Percentiles rank a stretch among this genome's conserved stretches.
phyloP scores from a whole-genome alignment of 1,284 basidiomycete genomes.

The Sutorius eximius region DNA sequence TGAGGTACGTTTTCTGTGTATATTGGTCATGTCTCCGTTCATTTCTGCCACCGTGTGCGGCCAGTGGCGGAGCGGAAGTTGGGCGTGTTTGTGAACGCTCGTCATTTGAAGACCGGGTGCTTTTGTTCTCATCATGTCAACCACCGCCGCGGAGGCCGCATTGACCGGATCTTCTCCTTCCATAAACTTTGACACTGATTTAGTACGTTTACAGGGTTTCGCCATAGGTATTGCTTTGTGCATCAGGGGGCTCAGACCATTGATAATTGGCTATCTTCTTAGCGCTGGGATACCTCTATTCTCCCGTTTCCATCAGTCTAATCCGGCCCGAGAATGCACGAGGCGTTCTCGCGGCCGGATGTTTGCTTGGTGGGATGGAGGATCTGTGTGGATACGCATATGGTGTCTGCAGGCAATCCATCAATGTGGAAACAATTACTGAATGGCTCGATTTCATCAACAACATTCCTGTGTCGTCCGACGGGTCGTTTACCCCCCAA shows the following conservation, averaged over 20 bases:
- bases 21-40: constrained; percentile 23
- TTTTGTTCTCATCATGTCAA: constrained; percentile 15
- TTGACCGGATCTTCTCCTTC: constrained; percentile 15
- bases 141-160: constrained; percentile 21
- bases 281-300: constrained; percentile 81
- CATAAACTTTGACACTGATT: constrained; percentile 19
- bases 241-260: constrained; percentile 2
- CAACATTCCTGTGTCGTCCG: constrained; percentile 50
- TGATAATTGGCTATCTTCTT: constrained; percentile 20
- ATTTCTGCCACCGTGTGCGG: constrained; percentile 30
- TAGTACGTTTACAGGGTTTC: constrained; percentile 54
- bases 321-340: constrained; percentile 77
- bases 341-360: constrained; percentile 78
- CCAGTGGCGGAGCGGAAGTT: constrained; percentile 18
- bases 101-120: constrained; percentile 19
- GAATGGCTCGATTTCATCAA: constrained; percentile 79
- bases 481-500: constrained; percentile 54
- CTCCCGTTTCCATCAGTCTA: constrained; percentile 63
- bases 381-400: constrained; percentile 81
- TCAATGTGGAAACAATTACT: constrained; percentile 69
- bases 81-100: constrained; percentile 25
- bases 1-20: constrained; percentile 56
- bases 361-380: constrained; percentile 81
- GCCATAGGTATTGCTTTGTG: constrained; percentile 53
- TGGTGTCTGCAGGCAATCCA: constrained; percentile 69